These are phyloP conservation scores for Oxyria digyna DNA, from an alignment of 148 eudicot genomes.

Conservation along the genomic window DNA sequence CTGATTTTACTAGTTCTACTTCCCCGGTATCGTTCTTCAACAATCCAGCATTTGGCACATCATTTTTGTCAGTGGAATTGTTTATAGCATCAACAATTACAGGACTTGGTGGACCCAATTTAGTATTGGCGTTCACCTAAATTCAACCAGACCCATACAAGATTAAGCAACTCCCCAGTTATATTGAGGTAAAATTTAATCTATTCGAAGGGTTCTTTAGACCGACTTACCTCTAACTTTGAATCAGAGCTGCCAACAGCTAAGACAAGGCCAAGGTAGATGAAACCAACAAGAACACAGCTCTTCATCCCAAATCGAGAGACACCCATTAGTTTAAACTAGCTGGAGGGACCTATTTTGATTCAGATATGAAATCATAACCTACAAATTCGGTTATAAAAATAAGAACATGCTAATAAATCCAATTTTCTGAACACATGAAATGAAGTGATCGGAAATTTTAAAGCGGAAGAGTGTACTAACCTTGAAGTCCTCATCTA, in stretches of 20 bases:
- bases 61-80: conserved; percentile 7
- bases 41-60: neutral
- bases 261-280: conserved; percentile 1
- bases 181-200: neutral
- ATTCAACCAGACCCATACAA: neutral
- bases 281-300: neutral
- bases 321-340: neutral
- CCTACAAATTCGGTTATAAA: conserved; percentile 2
- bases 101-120: conserved; percentile 5
- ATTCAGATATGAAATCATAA: neutral
- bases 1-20: conserved; percentile 11
- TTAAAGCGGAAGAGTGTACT: neutral
- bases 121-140: neutral
- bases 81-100: neutral
- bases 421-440: neutral
- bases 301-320: conserved; percentile 2
- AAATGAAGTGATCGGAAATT: neutral
- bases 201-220: neutral
- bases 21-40: conserved; percentile 15
- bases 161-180: neutral
- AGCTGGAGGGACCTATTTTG: neutral
- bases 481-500: neutral
- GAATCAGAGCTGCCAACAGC: conserved; percentile 7
- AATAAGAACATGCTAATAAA: no score
- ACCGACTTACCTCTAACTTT: neutral